Evolutionary conservation across 2,329 filamentous ascomycete species (phyloP).

Genomic region (Colletotrichum limetticola): DNA sequence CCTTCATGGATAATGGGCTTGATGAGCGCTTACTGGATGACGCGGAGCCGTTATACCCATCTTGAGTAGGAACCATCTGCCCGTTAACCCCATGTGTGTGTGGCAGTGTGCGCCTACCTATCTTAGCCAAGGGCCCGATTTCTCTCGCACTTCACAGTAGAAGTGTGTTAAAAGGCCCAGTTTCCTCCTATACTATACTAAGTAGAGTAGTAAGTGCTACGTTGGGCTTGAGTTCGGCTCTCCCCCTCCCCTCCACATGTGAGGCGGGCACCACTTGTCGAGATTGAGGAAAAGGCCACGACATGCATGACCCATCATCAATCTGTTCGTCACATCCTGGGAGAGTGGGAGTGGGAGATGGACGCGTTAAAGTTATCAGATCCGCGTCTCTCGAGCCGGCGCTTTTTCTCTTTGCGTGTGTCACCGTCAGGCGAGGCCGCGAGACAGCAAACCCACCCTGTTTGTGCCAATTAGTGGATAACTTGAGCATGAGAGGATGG

Average conservation of each 20-base stretch:
- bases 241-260: background rate
- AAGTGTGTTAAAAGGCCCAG: too few relatives aligned
- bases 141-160: too few relatives aligned
- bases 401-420: background rate
- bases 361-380: slow-evolving; percentile 31
- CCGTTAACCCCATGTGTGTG: too few relatives aligned
- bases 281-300: background rate
- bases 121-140: too few relatives aligned
- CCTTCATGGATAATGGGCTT: background rate
- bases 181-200: too few relatives aligned
- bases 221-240: background rate
- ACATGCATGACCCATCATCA: background rate
- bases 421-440: background rate
- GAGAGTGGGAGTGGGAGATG: background rate
- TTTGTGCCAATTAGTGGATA: background rate
- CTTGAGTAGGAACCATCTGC: background rate
- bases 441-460: background rate
- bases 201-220: too few relatives aligned
- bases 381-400: slow-evolving; percentile 15
- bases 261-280: background rate
- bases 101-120: too few relatives aligned
- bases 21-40: slow-evolving; percentile 2
- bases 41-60: background rate
- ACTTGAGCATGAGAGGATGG: too few relatives aligned
- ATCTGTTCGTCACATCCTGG: background rate